These are phyloP conservation scores for Trametes pubescens DNA, from an alignment of 1,284 basidiomycete species.

Conservation along the genomic window DNA sequence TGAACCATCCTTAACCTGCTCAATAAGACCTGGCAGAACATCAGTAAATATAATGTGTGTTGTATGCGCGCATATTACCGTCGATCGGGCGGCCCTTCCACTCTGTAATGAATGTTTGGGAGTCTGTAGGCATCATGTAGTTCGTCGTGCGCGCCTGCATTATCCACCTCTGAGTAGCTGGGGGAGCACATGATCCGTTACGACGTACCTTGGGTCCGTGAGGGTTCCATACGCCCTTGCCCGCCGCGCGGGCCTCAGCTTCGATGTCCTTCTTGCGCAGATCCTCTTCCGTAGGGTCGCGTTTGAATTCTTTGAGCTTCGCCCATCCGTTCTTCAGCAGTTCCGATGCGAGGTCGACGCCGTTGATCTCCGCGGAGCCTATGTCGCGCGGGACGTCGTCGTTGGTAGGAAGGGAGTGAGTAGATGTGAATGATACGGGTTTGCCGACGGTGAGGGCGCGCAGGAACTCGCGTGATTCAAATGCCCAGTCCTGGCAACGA, in stretches of 20 bases:
- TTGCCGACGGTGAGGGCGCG: slow-evolving; percentile 89
- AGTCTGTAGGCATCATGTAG: slow-evolving; percentile 91
- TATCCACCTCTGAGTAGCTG: background rate
- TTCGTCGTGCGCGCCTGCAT: slow-evolving; percentile 75
- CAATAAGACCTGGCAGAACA: slow-evolving; percentile 78
- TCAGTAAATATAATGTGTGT: slow-evolving; percentile 6
- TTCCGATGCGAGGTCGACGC: slow-evolving; percentile 80
- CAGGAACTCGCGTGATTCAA: slow-evolving; percentile 92
- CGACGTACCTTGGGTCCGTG: slow-evolving; percentile 78
- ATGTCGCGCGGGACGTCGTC: slow-evolving; percentile 80
- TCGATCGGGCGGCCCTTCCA: slow-evolving; percentile 93
- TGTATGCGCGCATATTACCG: slow-evolving; percentile 54
- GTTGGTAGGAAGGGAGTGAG: slow-evolving; percentile 75
- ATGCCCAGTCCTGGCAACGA: slow-evolving; percentile 81
- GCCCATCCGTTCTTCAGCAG: slow-evolving; percentile 91
- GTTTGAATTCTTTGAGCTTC: slow-evolving; percentile 88
- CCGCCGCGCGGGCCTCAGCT: slow-evolving; percentile 79
- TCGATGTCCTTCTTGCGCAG: slow-evolving; percentile 77
- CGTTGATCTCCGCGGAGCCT: slow-evolving; percentile 75
- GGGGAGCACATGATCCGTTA: background rate
- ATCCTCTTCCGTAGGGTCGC: slow-evolving; percentile 83
- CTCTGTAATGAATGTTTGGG: slow-evolving; percentile 88
- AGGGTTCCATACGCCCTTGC: slow-evolving; percentile 89
- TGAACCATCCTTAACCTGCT: slow-evolving; percentile 93
- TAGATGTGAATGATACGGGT: slow-evolving; percentile 82